Percentiles rank a stretch among this genome's conserved stretches.
phyloP scores from a whole-genome alignment of 371 early-diverging fungal genomes.

The Rhizopus delemar region DNA sequence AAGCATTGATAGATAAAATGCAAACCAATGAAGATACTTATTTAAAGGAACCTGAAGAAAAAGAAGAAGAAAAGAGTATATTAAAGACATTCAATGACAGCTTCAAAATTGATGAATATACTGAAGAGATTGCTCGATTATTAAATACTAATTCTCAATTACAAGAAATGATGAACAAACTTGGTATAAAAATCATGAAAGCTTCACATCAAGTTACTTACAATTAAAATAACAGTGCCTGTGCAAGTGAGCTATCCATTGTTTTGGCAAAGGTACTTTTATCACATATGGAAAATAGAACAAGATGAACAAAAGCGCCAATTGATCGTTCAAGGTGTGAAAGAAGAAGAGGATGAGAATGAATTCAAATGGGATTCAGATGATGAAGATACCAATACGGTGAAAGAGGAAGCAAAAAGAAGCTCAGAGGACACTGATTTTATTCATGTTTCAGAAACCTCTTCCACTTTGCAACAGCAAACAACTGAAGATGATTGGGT shows the following conservation, averaged over 20 bases:
- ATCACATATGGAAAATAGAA: constrained; percentile 48
- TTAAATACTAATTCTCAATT: constrained; percentile 38
- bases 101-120: constrained; percentile 45
- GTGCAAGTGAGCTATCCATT: constrained; percentile 44
- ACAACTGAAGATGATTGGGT: constrained; percentile 32
- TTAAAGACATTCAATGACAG: constrained; percentile 28
- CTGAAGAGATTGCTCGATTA: constrained; percentile 46
- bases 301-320: constrained; percentile 49
- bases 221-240: constrained; percentile 30
- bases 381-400: constrained; percentile 37
- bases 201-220: neutral
- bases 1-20: constrained; percentile 45
- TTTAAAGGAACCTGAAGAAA: constrained; percentile 25
- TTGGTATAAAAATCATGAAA: constrained; percentile 22
- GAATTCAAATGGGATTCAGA: constrained; percentile 57
- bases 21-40: constrained; percentile 37
- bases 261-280: constrained; percentile 56
- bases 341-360: constrained; percentile 33
- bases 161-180: constrained; percentile 43
- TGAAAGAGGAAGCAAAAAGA: constrained; percentile 2
- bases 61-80: constrained; percentile 24
- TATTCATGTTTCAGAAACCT: constrained; percentile 25
- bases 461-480: constrained; percentile 20
- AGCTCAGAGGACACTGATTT: constrained; percentile 33
- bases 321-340: constrained; percentile 40